Evolutionary conservation across 352 stramenopile genomes (phyloP), one percentile per base, ranked within the genome.

Genomic region (Globisporangium middletonii): DNA sequence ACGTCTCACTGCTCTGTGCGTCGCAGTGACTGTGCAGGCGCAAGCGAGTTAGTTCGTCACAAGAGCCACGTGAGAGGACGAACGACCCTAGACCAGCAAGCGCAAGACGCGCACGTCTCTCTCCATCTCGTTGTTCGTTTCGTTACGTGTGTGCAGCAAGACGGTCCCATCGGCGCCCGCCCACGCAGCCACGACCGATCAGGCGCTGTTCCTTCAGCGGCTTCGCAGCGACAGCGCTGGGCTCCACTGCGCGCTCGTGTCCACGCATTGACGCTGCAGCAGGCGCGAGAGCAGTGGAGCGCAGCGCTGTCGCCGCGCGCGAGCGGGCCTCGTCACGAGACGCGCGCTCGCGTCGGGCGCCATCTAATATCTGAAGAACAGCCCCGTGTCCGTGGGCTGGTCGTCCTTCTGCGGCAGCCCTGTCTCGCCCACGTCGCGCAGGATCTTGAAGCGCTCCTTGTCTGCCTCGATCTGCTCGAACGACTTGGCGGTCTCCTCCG

Each of bases 281-380:
- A 9, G 7, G 33, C 33, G 33, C 33, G 33, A 38, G 33, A 12
- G 33, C 33, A 38, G 33, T 9, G 7, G 7, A 38, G 33, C 33
- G 33, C 33, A 38, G 33, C 0, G 33, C 33, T 9, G 33, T 38
- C 33, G 9, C 45, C 19, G 30, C 9, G 35, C 35, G 12, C 26
- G 37, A 45, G 26, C 12, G 18, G 18, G 33, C 12, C 23, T 9
- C 37, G 2, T 37, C 33, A 19, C 49, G 35, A 6, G 27, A 23
- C 50, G 27, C 41, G 44, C 43, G 26, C 15, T 47, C 35, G 46
- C n/a, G 53, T 42, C 27, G 27, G 45, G 18, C 48, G 49, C 60
- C 54, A 53, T 84, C 79, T 95, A 95, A 78, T 95, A 95, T 75
- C 82, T 87, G 75, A 95, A 95, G 72, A 87, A 95, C 54, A 95